These are phyloP conservation scores for Elaeis oleifera DNA, from an alignment of 202 grass and related monocot species.

Conservation along the genomic window DNA sequence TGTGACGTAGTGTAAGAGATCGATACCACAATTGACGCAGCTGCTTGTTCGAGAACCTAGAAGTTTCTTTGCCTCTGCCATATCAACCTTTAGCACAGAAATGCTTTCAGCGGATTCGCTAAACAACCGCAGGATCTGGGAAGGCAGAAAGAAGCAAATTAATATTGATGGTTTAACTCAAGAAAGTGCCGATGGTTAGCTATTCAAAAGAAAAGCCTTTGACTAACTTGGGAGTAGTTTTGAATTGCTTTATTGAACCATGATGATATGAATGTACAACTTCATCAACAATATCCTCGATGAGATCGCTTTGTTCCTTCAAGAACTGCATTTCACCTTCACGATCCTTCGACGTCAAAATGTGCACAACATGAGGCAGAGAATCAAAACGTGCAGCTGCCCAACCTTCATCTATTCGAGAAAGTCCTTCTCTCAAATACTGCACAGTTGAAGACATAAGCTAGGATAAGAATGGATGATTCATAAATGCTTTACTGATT, in stretches of 20 bases:
- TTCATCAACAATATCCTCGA: constrained; percentile 90
- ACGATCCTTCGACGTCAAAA: constrained; percentile 80
- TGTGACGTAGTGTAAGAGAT: constrained; percentile 74
- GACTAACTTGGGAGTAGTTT: constrained; percentile 79
- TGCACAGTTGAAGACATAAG: constrained; percentile 21
- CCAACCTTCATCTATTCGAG: constrained; percentile 85
- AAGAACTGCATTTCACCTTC: constrained; percentile 96
- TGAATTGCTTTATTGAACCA: constrained; percentile 96
- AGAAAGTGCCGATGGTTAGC: neutral
- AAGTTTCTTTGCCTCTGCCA: constrained; percentile 74
- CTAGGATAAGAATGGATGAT: neutral
- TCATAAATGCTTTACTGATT: neutral
- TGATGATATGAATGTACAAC: constrained; percentile 96
- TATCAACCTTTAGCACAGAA: constrained; percentile 73
- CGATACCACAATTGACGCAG: constrained; percentile 88
- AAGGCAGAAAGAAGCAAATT: constrained; percentile 10
- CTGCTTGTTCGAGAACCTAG: constrained; percentile 75
- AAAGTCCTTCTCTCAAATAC: constrained; percentile 84
- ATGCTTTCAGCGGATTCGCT: constrained; percentile 89
- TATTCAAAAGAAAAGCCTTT: constrained; percentile 1
- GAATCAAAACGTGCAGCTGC: constrained; percentile 85
- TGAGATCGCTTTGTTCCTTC: constrained; percentile 85
- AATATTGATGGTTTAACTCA: constrained; percentile 7
- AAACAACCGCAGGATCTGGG: constrained; percentile 86
- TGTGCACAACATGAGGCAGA: constrained; percentile 91